These are phyloP conservation scores for Kazachstania taianensis DNA, from an alignment of 805 yeast genomes.

Conservation along the genomic window DNA sequence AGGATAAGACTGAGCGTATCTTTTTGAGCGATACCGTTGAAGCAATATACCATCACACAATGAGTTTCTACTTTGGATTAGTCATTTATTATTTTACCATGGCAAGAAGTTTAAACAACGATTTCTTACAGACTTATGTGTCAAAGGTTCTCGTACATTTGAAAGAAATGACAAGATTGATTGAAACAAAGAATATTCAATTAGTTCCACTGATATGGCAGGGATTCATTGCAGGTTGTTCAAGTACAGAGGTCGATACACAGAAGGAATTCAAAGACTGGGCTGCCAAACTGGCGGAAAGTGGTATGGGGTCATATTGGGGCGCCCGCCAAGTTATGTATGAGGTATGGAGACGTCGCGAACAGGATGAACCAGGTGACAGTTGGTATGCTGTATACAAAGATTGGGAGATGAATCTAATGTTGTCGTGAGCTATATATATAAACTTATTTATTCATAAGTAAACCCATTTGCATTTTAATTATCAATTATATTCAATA, in stretches of 20 bases:
- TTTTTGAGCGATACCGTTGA: conserved; percentile 38
- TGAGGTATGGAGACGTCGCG: conserved; percentile 75
- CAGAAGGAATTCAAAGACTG: conserved; percentile 64
- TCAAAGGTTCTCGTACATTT: conserved; percentile 52
- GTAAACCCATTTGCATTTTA: too few relatives aligned
- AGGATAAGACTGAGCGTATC: conserved; percentile 15
- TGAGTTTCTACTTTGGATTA: conserved; percentile 67
- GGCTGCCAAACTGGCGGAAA: conserved; percentile 39
- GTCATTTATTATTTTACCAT: conserved; percentile 62
- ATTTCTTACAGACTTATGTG: conserved; percentile 52
- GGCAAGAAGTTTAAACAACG: conserved; percentile 45
- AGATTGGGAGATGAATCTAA: conserved; percentile 80
- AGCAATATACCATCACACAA: conserved; percentile 68
- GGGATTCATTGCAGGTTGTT: conserved; percentile 82
- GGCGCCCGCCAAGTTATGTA: conserved; percentile 76
- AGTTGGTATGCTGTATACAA: conserved; percentile 72
- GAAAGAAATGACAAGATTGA: conserved; percentile 49
- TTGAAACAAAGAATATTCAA: conserved; percentile 39
- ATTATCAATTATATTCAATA: too few relatives aligned
- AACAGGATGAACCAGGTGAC: conserved; percentile 45
- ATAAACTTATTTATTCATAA: conserved; percentile 9
- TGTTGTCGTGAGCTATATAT: too few relatives aligned
- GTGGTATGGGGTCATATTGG: conserved; percentile 73
- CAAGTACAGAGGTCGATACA: conserved; percentile 46
- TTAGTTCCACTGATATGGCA: conserved; percentile 80